A percentile compares a stretch with the other conserved stretches of the same genome.
Evolutionary conservation across 192 early-diverging fungal species (phyloP).

Genomic region (Dispira parvispora): DNA sequence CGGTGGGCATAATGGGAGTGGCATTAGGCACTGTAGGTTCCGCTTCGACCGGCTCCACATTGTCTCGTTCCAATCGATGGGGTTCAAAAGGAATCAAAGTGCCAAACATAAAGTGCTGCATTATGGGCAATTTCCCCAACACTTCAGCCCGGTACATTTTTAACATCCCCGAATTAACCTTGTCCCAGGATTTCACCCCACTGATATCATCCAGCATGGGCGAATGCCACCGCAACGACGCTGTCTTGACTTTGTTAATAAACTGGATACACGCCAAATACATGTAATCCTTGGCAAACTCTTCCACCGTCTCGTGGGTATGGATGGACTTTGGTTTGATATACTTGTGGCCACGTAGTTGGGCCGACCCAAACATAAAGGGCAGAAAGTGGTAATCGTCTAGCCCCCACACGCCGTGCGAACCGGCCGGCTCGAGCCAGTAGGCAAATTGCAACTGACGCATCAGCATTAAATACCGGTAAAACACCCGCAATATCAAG

Average conservation of each 20-base stretch:
- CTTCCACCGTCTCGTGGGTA: conserved; percentile 68
- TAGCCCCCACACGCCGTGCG: conserved; percentile 98
- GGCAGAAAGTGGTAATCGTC: conserved; percentile 97
- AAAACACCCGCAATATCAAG: conserved; percentile 61
- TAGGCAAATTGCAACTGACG: conserved; percentile 76
- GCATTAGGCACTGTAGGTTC: not conserved
- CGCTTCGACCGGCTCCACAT: conserved; percentile 13
- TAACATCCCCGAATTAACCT: conserved; percentile 78
- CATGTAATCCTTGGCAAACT: conserved; percentile 86
- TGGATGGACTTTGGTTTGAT: conserved; percentile 90
- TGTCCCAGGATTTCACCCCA: conserved; percentile 71
- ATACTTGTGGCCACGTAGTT: conserved; percentile 76
- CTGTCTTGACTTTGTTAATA: conserved; percentile 65
- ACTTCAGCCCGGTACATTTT: conserved; percentile 94
- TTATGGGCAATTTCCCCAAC: conserved; percentile 81
- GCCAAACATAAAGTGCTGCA: conserved; percentile 94
- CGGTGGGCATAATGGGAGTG: not conserved
- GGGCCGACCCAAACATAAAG: conserved; percentile 80
- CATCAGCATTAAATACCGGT: conserved; percentile 76
- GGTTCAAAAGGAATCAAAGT: conserved; percentile 46
- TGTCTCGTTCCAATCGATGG: conserved; percentile 8
- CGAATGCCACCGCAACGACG: conserved; percentile 67
- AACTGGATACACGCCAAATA: conserved; percentile 89
- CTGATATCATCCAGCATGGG: conserved; percentile 91
- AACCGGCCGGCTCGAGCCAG: conserved; percentile 94